A percentile compares a stretch with the other conserved stretches of the same genome.
phyloP scores from a whole-genome alignment of 176 grass and related monocot genomes.

The Stipa capillata region DNA sequence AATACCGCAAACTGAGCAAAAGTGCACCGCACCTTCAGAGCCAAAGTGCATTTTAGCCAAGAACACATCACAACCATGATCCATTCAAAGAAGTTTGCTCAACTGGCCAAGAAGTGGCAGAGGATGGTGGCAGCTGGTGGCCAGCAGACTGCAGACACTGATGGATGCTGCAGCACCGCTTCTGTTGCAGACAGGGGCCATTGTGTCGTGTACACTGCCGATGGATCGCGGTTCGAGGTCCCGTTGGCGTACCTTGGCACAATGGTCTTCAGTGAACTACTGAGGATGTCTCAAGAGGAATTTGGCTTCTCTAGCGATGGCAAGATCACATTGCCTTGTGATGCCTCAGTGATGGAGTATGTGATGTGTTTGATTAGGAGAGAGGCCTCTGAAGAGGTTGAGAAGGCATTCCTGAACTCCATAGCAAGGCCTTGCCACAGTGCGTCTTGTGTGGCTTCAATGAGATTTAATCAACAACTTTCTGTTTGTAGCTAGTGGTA shows the following conservation, averaged over 20 bases:
- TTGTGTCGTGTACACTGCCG: slow-evolving; percentile 43
- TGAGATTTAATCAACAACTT: slow-evolving; percentile 4
- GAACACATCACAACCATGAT: slow-evolving; percentile 12
- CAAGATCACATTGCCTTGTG: slow-evolving; percentile 47
- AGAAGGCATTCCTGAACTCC: slow-evolving; percentile 27
- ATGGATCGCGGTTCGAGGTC: slow-evolving; percentile 40
- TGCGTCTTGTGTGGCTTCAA: not conserved
- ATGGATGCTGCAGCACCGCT: not conserved
- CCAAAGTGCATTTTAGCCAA: not conserved
- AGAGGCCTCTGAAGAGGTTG: slow-evolving; percentile 28
- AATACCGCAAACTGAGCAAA: not conserved
- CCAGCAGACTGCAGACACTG: not conserved
- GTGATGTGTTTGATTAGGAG: slow-evolving; percentile 31
- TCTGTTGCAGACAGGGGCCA: slow-evolving; percentile 38
- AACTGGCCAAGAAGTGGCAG: slow-evolving; percentile 41
- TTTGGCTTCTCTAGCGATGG: slow-evolving; percentile 34
- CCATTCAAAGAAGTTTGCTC: slow-evolving; percentile 34
- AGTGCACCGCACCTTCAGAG: not conserved
- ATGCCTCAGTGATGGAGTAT: slow-evolving; percentile 34
- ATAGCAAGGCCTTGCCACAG: slow-evolving; percentile 1
- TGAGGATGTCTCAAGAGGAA: slow-evolving; percentile 43
- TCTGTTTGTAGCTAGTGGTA: slow-evolving; percentile 5
- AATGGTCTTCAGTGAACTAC: slow-evolving; percentile 24
- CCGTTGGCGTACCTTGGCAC: slow-evolving; percentile 29
- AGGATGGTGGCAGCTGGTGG: slow-evolving; percentile 2